phyloP scores from a whole-genome alignment of 352 stramenopile species.

The Globisporangium heterothallicum region DNA sequence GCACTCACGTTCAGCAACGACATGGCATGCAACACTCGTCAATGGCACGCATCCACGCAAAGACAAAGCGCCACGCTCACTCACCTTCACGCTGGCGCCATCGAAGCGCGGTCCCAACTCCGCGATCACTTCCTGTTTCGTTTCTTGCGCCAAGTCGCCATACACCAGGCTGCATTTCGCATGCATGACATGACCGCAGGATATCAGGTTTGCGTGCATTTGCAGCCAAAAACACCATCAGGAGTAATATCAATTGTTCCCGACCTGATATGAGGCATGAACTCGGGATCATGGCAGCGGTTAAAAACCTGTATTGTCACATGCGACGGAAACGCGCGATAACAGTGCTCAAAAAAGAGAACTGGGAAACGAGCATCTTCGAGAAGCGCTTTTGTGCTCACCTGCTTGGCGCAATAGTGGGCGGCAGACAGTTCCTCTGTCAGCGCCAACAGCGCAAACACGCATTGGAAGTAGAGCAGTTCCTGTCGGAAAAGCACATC shows the following conservation, averaged over 20 bases:
- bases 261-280: slow-evolving; percentile 69
- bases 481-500: slow-evolving; percentile 20
- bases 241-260: too few species aligned
- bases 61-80: too few species aligned
- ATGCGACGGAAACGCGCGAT: too few species aligned
- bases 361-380: too few species aligned
- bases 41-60: too few species aligned
- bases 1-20: background rate
- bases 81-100: slow-evolving; percentile 29
- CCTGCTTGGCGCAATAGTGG: slow-evolving; percentile 35
- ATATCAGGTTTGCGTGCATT: too few species aligned
- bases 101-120: slow-evolving; percentile 35
- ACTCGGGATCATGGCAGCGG: slow-evolving; percentile 26
- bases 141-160: slow-evolving; percentile 28
- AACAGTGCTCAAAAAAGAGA: too few species aligned
- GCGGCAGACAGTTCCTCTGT: slow-evolving; percentile 30
- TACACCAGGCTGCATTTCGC: slow-evolving; percentile 40
- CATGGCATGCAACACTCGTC: too few species aligned
- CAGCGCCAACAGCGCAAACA: slow-evolving; percentile 47
- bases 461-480: slow-evolving; percentile 62
- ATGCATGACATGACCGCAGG: too few species aligned
- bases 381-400: too few species aligned
- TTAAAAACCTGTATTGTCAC: slow-evolving; percentile 39
- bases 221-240: too few species aligned
- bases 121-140: slow-evolving; percentile 25